Evolutionary conservation across 331 rosid genomes (phyloP).

Genomic region (Pyrus hybrid): DNA sequence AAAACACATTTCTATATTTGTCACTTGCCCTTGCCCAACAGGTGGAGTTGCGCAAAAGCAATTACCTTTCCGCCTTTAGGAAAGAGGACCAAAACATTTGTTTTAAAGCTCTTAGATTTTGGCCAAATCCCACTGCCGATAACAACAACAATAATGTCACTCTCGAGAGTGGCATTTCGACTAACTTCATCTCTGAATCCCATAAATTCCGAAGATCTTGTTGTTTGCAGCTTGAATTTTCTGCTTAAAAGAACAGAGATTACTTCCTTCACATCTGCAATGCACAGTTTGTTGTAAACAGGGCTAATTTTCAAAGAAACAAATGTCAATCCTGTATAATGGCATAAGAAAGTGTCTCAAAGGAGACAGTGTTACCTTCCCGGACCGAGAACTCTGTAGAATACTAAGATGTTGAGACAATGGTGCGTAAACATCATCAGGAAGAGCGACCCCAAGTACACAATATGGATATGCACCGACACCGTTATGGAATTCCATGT

Average conservation of each 20-base stretch:
- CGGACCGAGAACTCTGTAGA: neutral
- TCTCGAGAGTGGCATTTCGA: constrained; percentile 7
- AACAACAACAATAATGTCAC: constrained; percentile 1
- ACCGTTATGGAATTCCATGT: no score
- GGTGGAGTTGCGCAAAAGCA: no score
- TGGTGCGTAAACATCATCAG: neutral
- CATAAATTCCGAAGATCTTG: constrained; percentile 50
- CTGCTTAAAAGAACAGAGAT: constrained; percentile 16
- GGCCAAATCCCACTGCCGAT: constrained; percentile 52
- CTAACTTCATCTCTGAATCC: constrained; percentile 7
- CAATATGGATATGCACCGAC: no score
- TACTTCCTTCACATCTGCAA: neutral
- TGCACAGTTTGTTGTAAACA: neutral
- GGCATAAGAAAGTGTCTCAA: neutral
- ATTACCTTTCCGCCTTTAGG: neutral
- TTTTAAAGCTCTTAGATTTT: constrained; percentile 29
- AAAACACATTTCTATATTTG: no score
- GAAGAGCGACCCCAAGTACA: no score
- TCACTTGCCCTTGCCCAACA: no score
- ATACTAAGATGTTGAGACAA: neutral
- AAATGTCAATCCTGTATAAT: neutral
- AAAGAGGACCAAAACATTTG: constrained; percentile 37
- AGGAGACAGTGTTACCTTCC: constrained; percentile 6
- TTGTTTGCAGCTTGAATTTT: constrained; percentile 23
- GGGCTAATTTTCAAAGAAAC: neutral